A percentile compares a stretch with the other conserved stretches of the same genome.
Conservation (phyloP, 106 monocot genomes). For the Dendrobium catenatum region DNA sequence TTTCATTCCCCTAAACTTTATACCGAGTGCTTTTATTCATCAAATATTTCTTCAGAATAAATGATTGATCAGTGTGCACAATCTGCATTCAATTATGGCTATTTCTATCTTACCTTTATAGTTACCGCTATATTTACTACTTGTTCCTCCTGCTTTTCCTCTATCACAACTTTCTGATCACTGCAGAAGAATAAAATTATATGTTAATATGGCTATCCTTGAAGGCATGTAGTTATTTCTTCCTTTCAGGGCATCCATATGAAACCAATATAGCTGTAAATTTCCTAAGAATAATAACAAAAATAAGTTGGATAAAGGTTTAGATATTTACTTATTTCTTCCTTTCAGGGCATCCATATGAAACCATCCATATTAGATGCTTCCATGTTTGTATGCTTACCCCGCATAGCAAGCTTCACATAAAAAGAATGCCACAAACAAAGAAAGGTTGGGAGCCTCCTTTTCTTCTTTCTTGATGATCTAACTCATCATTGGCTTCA, state of each 20-base stretch:
- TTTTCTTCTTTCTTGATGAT: too few species aligned
- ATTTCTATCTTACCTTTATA: slow-evolving; percentile 44
- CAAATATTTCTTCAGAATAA: background rate
- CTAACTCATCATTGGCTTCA: too few species aligned
- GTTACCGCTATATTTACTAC: slow-evolving; percentile 34
- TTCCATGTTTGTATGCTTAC: background rate
- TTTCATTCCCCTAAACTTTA: background rate
- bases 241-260: too few species aligned
- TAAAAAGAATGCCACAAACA: too few species aligned
- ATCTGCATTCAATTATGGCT: background rate
- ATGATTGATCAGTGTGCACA: background rate
- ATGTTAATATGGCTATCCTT: background rate
- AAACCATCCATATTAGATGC: background rate
- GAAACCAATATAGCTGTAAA: too few species aligned
- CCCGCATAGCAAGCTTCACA: too few species aligned
- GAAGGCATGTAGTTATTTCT: background rate
- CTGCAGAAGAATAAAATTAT: slow-evolving; percentile 31
- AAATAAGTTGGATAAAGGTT: too few species aligned
- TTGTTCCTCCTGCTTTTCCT: slow-evolving; percentile 50
- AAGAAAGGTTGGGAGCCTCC: too few species aligned
- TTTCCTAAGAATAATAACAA: too few species aligned
- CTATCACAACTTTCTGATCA: slow-evolving; percentile 72
- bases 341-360: too few species aligned
- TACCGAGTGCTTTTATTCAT: background rate
- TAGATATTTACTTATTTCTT: too few species aligned